Percentiles rank a stretch among this genome's conserved stretches.
Evolutionary conservation across 139 green algal genomes (phyloP).

Genomic region (Chlorella sorokiniana): DNA sequence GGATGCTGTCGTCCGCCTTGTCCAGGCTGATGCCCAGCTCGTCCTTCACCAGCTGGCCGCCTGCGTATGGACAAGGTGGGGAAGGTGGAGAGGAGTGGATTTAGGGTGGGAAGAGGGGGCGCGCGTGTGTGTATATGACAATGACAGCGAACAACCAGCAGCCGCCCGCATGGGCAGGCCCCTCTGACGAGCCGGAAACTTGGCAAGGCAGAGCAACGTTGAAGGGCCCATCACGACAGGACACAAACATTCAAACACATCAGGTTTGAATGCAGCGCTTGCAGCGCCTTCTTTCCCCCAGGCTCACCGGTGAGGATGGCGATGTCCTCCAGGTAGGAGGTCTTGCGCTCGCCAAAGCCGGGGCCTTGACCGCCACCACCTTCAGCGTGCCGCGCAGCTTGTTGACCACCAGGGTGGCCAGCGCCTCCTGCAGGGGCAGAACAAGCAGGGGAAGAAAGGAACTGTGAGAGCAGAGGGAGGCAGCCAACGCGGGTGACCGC

Average conservation of each 20-base stretch:
- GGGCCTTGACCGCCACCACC: slow-evolving; percentile 95
- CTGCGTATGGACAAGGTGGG: slow-evolving; percentile 30
- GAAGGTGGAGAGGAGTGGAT: too few relatives aligned
- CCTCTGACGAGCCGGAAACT: too few relatives aligned
- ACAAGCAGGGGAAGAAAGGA: too few relatives aligned
- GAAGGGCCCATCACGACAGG: too few relatives aligned
- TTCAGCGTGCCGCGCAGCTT: slow-evolving; percentile 98
- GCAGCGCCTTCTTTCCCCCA: not conserved
- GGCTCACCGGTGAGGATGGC: slow-evolving; percentile 93
- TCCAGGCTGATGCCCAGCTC: slow-evolving; percentile 95
- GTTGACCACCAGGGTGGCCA: slow-evolving; percentile 99
- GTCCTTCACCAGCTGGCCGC: slow-evolving; percentile 91
- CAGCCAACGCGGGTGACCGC: too few relatives aligned
- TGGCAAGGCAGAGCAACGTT: too few relatives aligned
- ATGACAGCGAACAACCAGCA: too few relatives aligned
- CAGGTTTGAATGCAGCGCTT: not conserved
- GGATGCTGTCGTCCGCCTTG: slow-evolving; percentile 72
- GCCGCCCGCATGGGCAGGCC: too few relatives aligned
- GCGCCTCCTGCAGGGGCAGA: slow-evolving; percentile 92
- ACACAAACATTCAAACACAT: too few relatives aligned
- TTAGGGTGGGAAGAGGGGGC: too few relatives aligned
- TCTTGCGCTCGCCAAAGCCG: slow-evolving; percentile 99
- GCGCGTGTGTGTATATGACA: too few relatives aligned
- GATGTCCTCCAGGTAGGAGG: slow-evolving; percentile 99
- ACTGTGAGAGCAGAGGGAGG: too few relatives aligned